Percentiles rank a stretch among this genome's conserved stretches.
phyloP scores from a whole-genome alignment of 2,329 filamentous ascomycete species.

The Fusarium sp. region DNA sequence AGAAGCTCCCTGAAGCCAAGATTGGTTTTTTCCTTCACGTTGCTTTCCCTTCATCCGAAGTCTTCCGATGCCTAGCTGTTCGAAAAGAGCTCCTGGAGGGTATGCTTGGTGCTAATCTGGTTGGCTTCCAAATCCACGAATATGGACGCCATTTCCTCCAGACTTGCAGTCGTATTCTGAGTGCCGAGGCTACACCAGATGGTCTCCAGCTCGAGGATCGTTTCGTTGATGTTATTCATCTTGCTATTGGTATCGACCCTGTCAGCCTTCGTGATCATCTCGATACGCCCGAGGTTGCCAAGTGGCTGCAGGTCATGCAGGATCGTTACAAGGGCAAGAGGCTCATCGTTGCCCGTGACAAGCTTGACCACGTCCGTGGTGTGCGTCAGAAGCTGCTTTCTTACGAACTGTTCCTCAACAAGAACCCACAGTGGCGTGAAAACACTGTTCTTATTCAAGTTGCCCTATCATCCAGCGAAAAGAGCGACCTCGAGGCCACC shows the following conservation, averaged over 20 bases:
- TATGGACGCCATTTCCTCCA: conserved; percentile 95
- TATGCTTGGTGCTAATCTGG: conserved; percentile 90
- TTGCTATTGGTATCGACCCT: conserved; percentile 93
- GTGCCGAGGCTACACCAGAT: conserved; percentile 89
- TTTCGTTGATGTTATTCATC: conserved; percentile 87
- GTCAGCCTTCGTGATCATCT: conserved; percentile 78
- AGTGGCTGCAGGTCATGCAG: conserved; percentile 83
- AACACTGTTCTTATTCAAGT: conserved; percentile 94
- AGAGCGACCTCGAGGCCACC: conserved; percentile 86
- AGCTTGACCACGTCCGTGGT: conserved; percentile 91
- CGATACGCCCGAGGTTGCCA: conserved; percentile 76
- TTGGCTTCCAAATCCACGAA: conserved; percentile 94
- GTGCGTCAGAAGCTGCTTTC: conserved; percentile 93
- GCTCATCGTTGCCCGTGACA: conserved; percentile 92
- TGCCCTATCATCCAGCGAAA: conserved; percentile 89
- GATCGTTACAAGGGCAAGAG: conserved; percentile 89
- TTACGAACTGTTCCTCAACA: conserved; percentile 93
- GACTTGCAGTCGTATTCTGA: conserved; percentile 91
- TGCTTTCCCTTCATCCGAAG: conserved; percentile 94
- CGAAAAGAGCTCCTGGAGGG: conserved; percentile 90
- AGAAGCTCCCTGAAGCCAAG: conserved; percentile 90
- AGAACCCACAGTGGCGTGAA: conserved; percentile 89
- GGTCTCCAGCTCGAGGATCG: conserved; percentile 92
- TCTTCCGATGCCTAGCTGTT: conserved; percentile 90
- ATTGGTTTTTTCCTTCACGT: conserved; percentile 97